phyloP scores from a whole-genome alignment of 192 early-diverging fungal genomes.

The Funneliformis mosseae region DNA sequence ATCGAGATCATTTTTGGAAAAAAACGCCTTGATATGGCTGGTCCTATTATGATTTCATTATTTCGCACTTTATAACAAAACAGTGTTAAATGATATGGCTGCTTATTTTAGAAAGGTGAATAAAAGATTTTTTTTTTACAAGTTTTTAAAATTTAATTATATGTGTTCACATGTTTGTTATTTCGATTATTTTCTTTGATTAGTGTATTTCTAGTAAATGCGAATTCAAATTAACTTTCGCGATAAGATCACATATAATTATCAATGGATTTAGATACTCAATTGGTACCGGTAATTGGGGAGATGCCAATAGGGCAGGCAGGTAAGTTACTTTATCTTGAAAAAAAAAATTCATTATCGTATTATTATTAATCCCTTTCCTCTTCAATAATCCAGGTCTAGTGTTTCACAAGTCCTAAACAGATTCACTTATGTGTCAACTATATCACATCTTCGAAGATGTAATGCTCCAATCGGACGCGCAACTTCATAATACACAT shows the following conservation, averaged over 20 bases:
- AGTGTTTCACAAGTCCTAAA: slow-evolving; percentile 99
- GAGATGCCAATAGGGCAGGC: slow-evolving; percentile 94
- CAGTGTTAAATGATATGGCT: too few species aligned
- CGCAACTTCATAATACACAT: slow-evolving; percentile 99
- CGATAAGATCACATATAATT: slow-evolving; percentile 83
- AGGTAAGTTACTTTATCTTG: too few species aligned
- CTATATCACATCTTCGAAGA: slow-evolving; percentile 96
- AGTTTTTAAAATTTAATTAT: too few species aligned
- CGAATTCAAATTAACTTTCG: slow-evolving; percentile 84
- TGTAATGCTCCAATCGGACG: slow-evolving; percentile 98
- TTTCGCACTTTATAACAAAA: slow-evolving; percentile 91
- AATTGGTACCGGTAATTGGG: slow-evolving; percentile 99
- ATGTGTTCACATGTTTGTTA: background rate
- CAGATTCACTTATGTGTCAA: slow-evolving; percentile 97
- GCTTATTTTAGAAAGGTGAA: slow-evolving; percentile 85
- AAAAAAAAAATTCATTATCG: too few species aligned
- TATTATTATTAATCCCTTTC: background rate
- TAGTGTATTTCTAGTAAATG: too few species aligned
- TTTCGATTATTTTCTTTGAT: too few species aligned
- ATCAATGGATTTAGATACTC: slow-evolving; percentile 93
- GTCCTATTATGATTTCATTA: slow-evolving; percentile 84
- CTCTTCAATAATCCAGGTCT: slow-evolving; percentile 56
- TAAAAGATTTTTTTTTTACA: background rate
- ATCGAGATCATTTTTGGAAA: slow-evolving; percentile 99
- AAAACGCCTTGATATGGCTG: slow-evolving; percentile 97